These are phyloP conservation scores for Penicillium palitans DNA, from an alignment of 2,329 filamentous ascomycete species.

Conservation along the genomic window DNA sequence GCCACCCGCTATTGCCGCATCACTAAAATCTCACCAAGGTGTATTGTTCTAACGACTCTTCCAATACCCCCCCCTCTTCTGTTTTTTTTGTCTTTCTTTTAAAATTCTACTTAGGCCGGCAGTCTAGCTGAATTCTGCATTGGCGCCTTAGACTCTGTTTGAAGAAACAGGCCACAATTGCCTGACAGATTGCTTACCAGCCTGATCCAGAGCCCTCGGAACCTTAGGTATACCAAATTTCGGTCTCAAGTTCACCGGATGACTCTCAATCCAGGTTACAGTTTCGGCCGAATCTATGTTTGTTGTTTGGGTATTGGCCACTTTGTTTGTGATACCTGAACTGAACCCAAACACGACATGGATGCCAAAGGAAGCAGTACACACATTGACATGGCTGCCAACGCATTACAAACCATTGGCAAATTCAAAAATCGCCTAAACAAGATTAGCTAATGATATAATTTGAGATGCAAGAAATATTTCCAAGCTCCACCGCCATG, in stretches of 20 bases:
- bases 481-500: background rate
- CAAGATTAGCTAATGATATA: slow-evolving; percentile 8
- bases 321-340: background rate
- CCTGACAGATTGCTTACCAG: background rate
- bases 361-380: background rate
- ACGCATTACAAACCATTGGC: background rate
- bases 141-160: background rate
- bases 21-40: background rate
- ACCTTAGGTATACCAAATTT: background rate
- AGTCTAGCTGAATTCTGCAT: background rate
- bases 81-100: background rate
- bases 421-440: background rate
- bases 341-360: background rate
- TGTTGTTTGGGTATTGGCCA: background rate
- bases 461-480: slow-evolving; percentile 2
- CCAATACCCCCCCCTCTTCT: background rate
- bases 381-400: background rate
- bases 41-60: background rate
- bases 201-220: background rate
- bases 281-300: background rate
- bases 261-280: background rate
- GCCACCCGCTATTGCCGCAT: background rate
- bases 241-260: background rate
- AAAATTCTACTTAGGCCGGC: background rate
- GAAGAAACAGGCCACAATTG: background rate